phyloP scores from a whole-genome alignment of 768 basidiomycete genomes.

The Pisolithus marmoratus region DNA sequence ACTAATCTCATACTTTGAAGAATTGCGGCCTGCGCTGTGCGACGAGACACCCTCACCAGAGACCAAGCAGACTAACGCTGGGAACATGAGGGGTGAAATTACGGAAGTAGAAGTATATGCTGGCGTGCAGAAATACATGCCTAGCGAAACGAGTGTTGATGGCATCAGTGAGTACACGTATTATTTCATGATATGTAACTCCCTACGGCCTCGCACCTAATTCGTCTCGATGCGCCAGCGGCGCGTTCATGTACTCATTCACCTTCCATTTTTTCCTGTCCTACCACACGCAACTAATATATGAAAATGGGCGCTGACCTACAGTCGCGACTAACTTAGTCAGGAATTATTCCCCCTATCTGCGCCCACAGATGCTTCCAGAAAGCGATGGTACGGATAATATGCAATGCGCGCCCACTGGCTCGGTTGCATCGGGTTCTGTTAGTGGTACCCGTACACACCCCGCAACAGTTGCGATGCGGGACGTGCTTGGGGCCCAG shows the following conservation, averaged over 20 bases:
- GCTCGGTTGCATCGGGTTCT: background rate
- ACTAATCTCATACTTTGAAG: constrained; percentile 74
- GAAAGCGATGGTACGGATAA: constrained; percentile 4
- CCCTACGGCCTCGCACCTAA: constrained; percentile 15
- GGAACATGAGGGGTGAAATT: constrained; percentile 16
- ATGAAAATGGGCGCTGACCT: constrained; percentile 54
- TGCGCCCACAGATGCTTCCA: constrained; percentile 31
- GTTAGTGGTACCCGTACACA: constrained; percentile 41
- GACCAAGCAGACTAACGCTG: background rate
- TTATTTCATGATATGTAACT: constrained; percentile 9
- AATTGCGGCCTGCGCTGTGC: constrained; percentile 65
- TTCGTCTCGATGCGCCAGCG: constrained; percentile 26
- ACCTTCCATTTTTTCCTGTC: constrained; percentile 11
- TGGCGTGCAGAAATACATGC: constrained; percentile 71
- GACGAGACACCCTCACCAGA: constrained; percentile 1
- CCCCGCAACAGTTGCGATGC: constrained; percentile 64
- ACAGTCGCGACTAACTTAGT: constrained; percentile 86
- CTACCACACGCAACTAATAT: constrained; percentile 17
- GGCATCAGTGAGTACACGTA: constrained; percentile 70
- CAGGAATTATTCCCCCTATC: constrained; percentile 86
- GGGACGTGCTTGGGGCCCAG: constrained; percentile 53
- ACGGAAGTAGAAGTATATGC: constrained; percentile 67
- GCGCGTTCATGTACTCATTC: constrained; percentile 25
- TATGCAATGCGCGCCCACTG: background rate
- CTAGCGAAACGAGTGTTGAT: constrained; percentile 62